A percentile compares a stretch with the other conserved stretches of the same genome.
These are phyloP conservation scores for carrot (Daucus carota) DNA, from an alignment of 129 eudicot species.

Conservation along the genomic window DNA sequence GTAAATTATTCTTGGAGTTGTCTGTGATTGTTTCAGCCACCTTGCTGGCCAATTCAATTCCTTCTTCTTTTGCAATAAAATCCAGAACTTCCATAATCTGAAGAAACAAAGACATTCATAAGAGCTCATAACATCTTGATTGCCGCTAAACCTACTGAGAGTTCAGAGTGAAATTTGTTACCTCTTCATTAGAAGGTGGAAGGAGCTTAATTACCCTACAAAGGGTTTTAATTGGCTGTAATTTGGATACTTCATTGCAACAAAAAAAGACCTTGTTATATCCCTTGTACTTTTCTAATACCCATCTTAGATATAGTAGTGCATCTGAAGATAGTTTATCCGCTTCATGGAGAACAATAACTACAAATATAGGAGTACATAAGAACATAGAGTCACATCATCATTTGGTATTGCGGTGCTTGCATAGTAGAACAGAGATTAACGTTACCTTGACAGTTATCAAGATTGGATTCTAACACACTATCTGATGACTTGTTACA, in stretches of 20 bases:
- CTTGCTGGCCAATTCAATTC: constrained; percentile 46
- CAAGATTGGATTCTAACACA: constrained; percentile 12
- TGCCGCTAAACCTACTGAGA: not conserved
- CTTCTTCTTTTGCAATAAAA: constrained; percentile 52
- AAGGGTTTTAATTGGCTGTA: constrained; percentile 42
- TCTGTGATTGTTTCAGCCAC: constrained; percentile 53
- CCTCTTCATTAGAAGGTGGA: constrained; percentile 66
- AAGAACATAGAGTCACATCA: not conserved
- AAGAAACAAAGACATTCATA: not conserved
- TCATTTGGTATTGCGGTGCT: not conserved
- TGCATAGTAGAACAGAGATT: not conserved
- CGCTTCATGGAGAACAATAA: constrained; percentile 64
- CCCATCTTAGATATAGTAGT: constrained; percentile 56
- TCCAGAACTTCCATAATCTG: constrained; percentile 58
- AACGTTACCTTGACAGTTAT: constrained; percentile 50
- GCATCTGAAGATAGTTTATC: constrained; percentile 76
- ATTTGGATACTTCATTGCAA: constrained; percentile 56
- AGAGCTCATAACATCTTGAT: not conserved
- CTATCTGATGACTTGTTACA: constrained; percentile 21
- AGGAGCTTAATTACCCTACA: constrained; percentile 54
- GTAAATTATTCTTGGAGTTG: constrained; percentile 62
- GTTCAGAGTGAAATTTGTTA: constrained; percentile 8
- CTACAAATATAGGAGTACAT: constrained; percentile 28
- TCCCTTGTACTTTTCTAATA: constrained; percentile 61
- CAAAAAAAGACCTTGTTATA: constrained; percentile 62